Percentiles rank a stretch among this genome's conserved stretches.
Evolutionary conservation across 2,329 filamentous ascomycete genomes (phyloP).

Genomic region (Coniochaeta pulveracea): DNA sequence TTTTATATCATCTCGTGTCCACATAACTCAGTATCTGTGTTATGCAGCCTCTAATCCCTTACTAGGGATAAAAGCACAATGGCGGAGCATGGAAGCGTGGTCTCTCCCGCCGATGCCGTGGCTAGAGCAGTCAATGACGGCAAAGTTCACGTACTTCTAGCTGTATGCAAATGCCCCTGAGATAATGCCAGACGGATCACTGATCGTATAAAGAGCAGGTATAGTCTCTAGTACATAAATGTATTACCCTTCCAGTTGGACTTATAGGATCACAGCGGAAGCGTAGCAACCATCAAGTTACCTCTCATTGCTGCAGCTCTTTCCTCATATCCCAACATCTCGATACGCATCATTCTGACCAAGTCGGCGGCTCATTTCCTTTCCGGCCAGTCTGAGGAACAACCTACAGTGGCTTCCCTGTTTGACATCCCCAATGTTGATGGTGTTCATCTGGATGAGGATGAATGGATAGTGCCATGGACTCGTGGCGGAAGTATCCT

Average conservation of each 20-base stretch:
- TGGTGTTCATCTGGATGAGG: conserved; percentile 69
- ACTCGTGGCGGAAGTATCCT: conserved; percentile 66
- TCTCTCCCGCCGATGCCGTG: not conserved
- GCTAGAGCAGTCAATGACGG: not conserved
- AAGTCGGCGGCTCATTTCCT: conserved; percentile 65
- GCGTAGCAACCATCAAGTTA: conserved; percentile 2
- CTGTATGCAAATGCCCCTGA: not conserved
- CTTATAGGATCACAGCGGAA: not conserved
- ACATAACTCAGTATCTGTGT: too few species aligned
- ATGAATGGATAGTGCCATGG: conserved; percentile 79
- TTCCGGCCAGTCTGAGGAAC: conserved; percentile 61
- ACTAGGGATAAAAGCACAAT: too few species aligned
- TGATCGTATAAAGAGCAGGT: too few species aligned
- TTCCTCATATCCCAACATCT: conserved; percentile 34
- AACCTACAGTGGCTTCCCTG: conserved; percentile 56
- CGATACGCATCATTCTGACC: conserved; percentile 79
- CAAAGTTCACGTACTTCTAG: not conserved
- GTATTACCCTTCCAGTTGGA: too few species aligned
- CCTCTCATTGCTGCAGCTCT: conserved; percentile 2
- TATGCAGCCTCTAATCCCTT: too few species aligned
- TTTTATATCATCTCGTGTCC: too few species aligned
- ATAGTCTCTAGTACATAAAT: too few species aligned
- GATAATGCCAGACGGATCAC: not conserved
- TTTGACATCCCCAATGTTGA: conserved; percentile 59
- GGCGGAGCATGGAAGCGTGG: too few species aligned